phyloP scores from a whole-genome alignment of 2,329 filamentous ascomycete genomes.

The Apiospora malaysiana region DNA sequence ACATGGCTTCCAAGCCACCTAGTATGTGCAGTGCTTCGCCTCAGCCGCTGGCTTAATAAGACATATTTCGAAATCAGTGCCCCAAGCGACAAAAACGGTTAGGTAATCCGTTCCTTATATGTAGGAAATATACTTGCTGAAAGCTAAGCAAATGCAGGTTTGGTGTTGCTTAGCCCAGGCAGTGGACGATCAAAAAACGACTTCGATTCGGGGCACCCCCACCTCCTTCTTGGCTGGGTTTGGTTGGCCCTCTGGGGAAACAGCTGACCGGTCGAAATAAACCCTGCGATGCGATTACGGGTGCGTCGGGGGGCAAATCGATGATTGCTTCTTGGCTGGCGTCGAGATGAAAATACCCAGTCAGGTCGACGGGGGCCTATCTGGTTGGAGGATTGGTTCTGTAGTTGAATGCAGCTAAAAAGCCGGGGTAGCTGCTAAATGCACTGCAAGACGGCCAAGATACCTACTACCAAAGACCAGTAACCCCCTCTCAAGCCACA shows the following conservation, averaged over 20 bases:
- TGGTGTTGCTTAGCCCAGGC: neutral
- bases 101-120: neutral
- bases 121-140: neutral
- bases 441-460: neutral
- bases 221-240: neutral
- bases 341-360: neutral
- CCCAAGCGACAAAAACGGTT: neutral
- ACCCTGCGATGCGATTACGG: neutral
- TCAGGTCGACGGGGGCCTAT: neutral
- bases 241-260: neutral
- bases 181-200: neutral
- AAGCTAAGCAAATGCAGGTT: neutral
- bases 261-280: neutral
- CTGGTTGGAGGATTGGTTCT: neutral
- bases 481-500: neutral
- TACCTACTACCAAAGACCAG: neutral
- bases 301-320: neutral
- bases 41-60: neutral
- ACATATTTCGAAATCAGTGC: neutral
- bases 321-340: neutral
- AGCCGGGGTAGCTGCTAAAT: neutral
- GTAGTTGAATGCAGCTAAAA: constrained; percentile 4
- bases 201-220: neutral
- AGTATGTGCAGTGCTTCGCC: neutral
- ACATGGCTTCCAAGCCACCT: neutral